Evolutionary conservation across 345 rosid genomes (phyloP), one percentile per base, ranked within the genome.

Genomic region (Cardamine resedifolia): DNA sequence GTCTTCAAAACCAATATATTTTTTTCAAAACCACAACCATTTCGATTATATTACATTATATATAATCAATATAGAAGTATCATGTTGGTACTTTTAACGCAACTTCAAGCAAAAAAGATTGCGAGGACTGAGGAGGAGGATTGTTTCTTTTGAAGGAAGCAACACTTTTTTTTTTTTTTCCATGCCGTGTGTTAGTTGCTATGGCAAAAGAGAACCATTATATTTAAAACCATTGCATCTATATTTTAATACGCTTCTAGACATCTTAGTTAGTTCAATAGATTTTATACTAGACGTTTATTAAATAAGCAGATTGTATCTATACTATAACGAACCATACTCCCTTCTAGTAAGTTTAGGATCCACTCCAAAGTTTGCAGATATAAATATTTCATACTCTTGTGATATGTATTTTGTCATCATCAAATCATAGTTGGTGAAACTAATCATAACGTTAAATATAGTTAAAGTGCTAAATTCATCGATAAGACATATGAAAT

Each of bases 81-180:
- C 11, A 10, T 21, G 55, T 43, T 43, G 73, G 55, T 57, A 44
- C 64, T 43, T 68, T 44, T 5, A 44, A 56, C 44, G 64, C 64
- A 68, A 12, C 61, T 30, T 15, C 33, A 68, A 55, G 41, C 19
- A 9, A 53, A 44, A 41, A 58, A 28, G 18, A 23, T 64, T 30
- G 57, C 30, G 49, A 36, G 38, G 0, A 30, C n/a, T n/a, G n/a
- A n/a, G n/a, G n/a, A n/a, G n/a, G n/a, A n/a, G n/a, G 57, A 45
- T 69, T 44, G 73, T 30, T 57, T 69, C 57, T 21, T 69, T 57
- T 1, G 6, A 21, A 30, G 19, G 14, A 56, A 56, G 44, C 73
- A 68, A 56, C 72, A n/a, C n/a, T n/a, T n/a, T 52, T 19, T 51
- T 4, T 11, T 24, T 28, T 5, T 10, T 7, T 61, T 27, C 47